A percentile compares a stretch with the other conserved stretches of the same genome.
These are phyloP conservation scores for Mediolabrus comicus DNA, from an alignment of 108 stramenopile species.

Conservation along the genomic window DNA sequence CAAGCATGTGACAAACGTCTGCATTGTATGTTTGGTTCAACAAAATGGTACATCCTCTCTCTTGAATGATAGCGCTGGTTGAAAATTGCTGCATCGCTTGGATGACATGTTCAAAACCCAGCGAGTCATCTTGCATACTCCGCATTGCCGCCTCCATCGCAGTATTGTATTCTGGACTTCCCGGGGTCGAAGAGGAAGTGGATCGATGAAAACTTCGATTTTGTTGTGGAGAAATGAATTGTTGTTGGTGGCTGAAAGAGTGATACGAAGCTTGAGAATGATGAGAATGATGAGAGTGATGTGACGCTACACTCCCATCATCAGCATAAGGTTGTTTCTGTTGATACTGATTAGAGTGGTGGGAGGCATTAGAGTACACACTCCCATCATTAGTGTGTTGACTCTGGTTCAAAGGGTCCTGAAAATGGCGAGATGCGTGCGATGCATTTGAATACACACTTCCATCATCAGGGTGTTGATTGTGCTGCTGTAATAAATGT, in stretches of 20 bases:
- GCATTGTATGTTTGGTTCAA: conserved; percentile 55
- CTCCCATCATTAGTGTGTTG: neutral
- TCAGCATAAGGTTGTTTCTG: conserved; percentile 16
- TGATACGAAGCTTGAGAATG: conserved; percentile 36
- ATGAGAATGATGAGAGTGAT: conserved; percentile 8
- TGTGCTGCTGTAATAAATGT: conserved; percentile 11
- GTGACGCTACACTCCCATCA: conserved; percentile 18
- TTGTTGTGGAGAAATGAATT: neutral
- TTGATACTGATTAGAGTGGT: conserved; percentile 4
- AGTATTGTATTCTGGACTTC: conserved; percentile 5
- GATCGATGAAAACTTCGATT: neutral
- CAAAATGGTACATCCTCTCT: conserved; percentile 43
- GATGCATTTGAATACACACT: neutral
- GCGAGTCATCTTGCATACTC: conserved; percentile 29
- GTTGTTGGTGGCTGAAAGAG: conserved; percentile 11
- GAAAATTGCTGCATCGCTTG: conserved; percentile 42
- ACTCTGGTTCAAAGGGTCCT: neutral
- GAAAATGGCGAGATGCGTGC: neutral
- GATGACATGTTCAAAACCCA: conserved; percentile 26
- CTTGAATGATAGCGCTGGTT: conserved; percentile 39
- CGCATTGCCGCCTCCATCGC: neutral
- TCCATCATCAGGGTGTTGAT: conserved; percentile 1
- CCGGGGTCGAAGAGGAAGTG: neutral
- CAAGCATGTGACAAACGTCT: conserved; percentile 33
- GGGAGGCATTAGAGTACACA: neutral